Evolutionary conservation across 768 basidiomycete species (phyloP).

Genomic region (Mycena chlorophos): DNA sequence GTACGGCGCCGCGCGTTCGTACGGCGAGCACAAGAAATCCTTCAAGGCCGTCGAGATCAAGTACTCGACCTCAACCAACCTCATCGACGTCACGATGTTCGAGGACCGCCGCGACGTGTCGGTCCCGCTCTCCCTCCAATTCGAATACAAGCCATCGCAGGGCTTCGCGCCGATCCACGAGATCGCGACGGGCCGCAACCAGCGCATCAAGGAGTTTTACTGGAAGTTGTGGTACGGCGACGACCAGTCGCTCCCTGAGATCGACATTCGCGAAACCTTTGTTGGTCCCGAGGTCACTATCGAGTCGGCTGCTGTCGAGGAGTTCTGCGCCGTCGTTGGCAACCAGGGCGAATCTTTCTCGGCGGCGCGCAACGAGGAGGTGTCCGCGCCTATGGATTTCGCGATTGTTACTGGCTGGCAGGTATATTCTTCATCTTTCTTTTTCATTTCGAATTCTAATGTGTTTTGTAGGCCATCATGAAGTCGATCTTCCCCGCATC

Average conservation of each 20-base stretch:
- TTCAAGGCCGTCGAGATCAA: conserved; percentile 85
- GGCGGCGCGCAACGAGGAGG: conserved; percentile 61
- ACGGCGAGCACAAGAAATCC: conserved; percentile 63
- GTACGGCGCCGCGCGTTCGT: conserved; percentile 80
- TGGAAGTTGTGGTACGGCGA: conserved; percentile 99
- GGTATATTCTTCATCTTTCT: conserved; percentile 48
- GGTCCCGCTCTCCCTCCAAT: conserved; percentile 80
- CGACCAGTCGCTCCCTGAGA: conserved; percentile 69
- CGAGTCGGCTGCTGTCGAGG: conserved; percentile 72
- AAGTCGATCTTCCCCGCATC: conserved; percentile 91
- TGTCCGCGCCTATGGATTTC: conserved; percentile 97
- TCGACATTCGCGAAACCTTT: conserved; percentile 81
- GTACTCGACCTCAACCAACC: conserved; percentile 50
- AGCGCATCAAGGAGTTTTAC: conserved; percentile 94
- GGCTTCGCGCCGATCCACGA: conserved; percentile 95
- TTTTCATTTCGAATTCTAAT: conserved; percentile 3
- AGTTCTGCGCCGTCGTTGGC: conserved; percentile 90
- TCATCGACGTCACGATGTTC: conserved; percentile 72
- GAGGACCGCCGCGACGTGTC: conserved; percentile 80
- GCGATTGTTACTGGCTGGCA: conserved; percentile 99
- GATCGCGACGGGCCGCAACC: conserved; percentile 77
- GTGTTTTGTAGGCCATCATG: conserved; percentile 86
- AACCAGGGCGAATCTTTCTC: conserved; percentile 93
- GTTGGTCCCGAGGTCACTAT: conserved; percentile 85
- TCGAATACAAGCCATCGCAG: conserved; percentile 83